A percentile compares a stretch with the other conserved stretches of the same genome.
These are phyloP conservation scores for Knoxdaviesia capensis DNA, from an alignment of 2,329 filamentous ascomycete genomes.

Conservation along the genomic window DNA sequence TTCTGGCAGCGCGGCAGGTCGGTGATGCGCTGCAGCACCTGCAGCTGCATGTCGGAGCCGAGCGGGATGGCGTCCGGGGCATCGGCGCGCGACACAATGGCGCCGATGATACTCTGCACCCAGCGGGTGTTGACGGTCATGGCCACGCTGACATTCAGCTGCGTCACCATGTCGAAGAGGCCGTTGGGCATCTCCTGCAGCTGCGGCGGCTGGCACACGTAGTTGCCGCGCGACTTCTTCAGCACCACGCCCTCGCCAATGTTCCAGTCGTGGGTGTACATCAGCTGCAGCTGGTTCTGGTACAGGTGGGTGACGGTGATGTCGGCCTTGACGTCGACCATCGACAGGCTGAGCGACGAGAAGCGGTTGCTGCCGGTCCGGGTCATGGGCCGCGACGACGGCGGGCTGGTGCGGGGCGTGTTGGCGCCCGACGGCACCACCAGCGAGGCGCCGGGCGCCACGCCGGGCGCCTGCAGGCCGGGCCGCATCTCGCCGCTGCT, in stretches of 20 bases:
- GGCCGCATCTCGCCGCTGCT: no score
- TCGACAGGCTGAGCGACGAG: constrained; percentile 1
- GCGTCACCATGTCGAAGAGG: constrained; percentile 20
- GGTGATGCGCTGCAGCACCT: constrained; percentile 37
- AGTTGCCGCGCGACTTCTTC: constrained; percentile 17
- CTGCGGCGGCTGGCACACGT: constrained; percentile 15
- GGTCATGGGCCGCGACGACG: not conserved
- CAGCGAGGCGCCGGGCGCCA: not conserved
- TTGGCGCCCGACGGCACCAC: not conserved
- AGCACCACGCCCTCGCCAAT: constrained; percentile 14
- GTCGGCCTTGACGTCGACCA: constrained; percentile 5
- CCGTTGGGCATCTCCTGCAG: constrained; percentile 18
- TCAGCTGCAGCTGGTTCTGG: constrained; percentile 5
- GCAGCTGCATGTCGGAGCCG: constrained; percentile 34
- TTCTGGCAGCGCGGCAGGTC: constrained; percentile 39
- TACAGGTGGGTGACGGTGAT: constrained; percentile 5
- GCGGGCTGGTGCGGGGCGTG: constrained; percentile 1
- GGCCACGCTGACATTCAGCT: constrained; percentile 35
- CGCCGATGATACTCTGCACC: constrained; percentile 35
- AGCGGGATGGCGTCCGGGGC: constrained; percentile 33
- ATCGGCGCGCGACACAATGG: constrained; percentile 18
- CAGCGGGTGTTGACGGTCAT: constrained; percentile 48
- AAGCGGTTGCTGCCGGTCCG: not conserved
- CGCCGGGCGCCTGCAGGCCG: not conserved
- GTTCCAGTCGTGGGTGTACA: constrained; percentile 3